Evolutionary conservation across 306 rosid species (phyloP).

Genomic region (Pyrus pyrifolia): DNA sequence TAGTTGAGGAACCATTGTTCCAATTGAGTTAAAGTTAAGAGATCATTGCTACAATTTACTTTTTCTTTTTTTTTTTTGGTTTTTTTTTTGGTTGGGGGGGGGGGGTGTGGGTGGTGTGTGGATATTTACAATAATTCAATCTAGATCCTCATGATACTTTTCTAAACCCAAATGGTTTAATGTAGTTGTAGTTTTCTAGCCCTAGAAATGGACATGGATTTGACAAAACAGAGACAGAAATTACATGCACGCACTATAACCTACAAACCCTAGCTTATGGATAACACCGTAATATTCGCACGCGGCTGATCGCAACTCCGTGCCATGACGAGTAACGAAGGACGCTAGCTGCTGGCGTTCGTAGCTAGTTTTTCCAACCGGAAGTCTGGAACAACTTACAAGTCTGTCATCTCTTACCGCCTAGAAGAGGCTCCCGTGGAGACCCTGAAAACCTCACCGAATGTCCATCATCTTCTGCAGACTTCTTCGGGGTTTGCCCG

Average conservation of each 20-base stretch:
- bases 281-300: neutral
- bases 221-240: neutral
- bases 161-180: neutral
- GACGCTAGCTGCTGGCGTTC: neutral
- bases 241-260: neutral
- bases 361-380: neutral
- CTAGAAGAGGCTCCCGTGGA: conserved; percentile 19
- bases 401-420: conserved; percentile 15
- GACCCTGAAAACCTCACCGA: conserved; percentile 19
- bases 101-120: too few relatives aligned
- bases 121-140: too few relatives aligned
- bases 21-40: too few relatives aligned
- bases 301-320: neutral
- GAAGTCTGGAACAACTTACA: neutral
- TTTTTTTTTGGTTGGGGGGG: too few relatives aligned
- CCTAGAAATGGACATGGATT: neutral
- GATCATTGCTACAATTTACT: too few relatives aligned
- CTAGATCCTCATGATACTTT: neutral
- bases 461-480: conserved; percentile 22
- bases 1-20: too few relatives aligned
- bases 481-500: conserved; percentile 25
- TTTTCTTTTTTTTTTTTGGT: too few relatives aligned
- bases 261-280: neutral
- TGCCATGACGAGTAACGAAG: neutral
- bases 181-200: neutral